Evolutionary conservation across 78 protist genomes (phyloP).

Genomic region (Pigoraptor vietnamica): DNA sequence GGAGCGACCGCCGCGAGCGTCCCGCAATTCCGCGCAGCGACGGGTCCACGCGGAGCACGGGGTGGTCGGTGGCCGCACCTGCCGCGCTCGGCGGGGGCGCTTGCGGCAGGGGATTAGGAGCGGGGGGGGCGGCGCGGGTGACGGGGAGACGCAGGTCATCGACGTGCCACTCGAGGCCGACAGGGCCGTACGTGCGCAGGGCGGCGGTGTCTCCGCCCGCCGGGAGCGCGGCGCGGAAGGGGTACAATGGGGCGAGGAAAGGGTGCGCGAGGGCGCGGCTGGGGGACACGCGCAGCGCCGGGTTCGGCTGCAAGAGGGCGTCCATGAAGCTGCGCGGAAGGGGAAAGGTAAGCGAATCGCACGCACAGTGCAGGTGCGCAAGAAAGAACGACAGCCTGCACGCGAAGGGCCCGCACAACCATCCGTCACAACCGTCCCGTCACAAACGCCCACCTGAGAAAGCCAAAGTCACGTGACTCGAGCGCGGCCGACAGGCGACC

Average conservation of each 20-base stretch:
- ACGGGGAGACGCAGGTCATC: background rate
- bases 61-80: background rate
- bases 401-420: background rate
- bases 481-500: background rate
- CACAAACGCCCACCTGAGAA: background rate
- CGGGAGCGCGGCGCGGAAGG: background rate
- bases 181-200: background rate
- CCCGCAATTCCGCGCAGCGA: background rate
- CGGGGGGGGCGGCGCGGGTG: background rate
- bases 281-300: constrained; percentile 19
- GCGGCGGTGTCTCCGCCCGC: background rate
- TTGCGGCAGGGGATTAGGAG: background rate
- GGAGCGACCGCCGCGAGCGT: background rate
- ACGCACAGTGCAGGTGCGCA: background rate
- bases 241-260: background rate
- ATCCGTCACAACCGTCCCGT: background rate
- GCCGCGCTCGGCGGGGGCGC: background rate
- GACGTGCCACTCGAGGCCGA: background rate
- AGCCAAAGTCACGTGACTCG: background rate
- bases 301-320: constrained; percentile 8
- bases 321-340: constrained; percentile 3
- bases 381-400: background rate
- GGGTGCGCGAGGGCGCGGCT: constrained; percentile 36
- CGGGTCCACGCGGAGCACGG: background rate
- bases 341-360: too few species aligned